Conservation (phyloP, 352 stramenopile species). For the Phytophthora quininea region DNA sequence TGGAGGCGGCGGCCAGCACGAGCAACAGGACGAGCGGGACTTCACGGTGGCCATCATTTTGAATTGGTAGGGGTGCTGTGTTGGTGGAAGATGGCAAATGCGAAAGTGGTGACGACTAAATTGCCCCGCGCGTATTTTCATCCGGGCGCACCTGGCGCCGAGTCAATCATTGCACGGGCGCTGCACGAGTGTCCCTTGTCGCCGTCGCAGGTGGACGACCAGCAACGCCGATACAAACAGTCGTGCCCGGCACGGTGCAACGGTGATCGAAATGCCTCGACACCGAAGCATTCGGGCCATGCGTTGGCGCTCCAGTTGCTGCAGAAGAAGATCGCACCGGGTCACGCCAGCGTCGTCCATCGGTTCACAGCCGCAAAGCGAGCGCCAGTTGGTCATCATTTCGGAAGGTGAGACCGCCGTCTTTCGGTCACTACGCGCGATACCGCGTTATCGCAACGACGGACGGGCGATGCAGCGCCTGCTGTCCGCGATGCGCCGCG, state of each 20-base stretch:
- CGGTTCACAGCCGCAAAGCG: slow-evolving; percentile 2
- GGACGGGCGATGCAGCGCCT: slow-evolving; percentile 12
- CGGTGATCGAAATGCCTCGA: background rate
- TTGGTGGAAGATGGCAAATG: slow-evolving; percentile 1
- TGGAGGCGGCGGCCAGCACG: background rate
- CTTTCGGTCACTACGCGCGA: background rate
- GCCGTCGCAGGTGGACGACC: slow-evolving; percentile 4
- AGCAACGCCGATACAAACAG: slow-evolving; percentile 14
- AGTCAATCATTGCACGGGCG: slow-evolving; percentile 2
- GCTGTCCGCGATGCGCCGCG: background rate
- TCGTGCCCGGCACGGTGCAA: slow-evolving; percentile 12
- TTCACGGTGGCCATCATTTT: background rate
- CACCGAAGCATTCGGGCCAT: slow-evolving; percentile 18
- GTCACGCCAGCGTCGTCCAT: slow-evolving; percentile 15
- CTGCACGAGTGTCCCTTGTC: slow-evolving; percentile 22
- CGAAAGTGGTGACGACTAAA: background rate
- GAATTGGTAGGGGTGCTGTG: background rate
- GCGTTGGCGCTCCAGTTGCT: slow-evolving; percentile 21
- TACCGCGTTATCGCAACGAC: slow-evolving; percentile 7
- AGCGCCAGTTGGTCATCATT: slow-evolving; percentile 11
- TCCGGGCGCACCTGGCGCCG: slow-evolving; percentile 3
- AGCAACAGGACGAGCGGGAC: background rate
- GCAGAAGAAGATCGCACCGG: slow-evolving; percentile 23
- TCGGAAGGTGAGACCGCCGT: slow-evolving; percentile 7
- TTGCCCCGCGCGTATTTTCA: background rate